These are phyloP conservation scores for Acacia crassicarpa DNA, from an alignment of 306 rosid species.

Conservation along the genomic window DNA sequence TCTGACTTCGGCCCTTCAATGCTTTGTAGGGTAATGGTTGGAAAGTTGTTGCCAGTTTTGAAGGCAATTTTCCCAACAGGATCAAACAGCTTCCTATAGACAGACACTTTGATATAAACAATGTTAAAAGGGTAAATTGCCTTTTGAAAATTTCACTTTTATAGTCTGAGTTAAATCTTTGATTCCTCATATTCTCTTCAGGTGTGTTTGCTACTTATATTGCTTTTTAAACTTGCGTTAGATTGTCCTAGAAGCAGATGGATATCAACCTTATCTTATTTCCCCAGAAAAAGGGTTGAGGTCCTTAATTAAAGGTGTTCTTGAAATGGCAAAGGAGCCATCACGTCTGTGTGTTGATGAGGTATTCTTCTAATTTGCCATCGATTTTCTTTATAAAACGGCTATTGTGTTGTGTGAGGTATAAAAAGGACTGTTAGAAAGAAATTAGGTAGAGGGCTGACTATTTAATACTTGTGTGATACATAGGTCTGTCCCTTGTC, in stretches of 20 bases:
- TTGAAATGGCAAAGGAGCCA: constrained; percentile 97
- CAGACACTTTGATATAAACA: constrained; percentile 91
- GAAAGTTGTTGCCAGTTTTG: constrained; percentile 98
- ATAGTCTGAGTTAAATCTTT: neutral
- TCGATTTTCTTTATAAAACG: neutral
- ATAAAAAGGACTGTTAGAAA: constrained; percentile 17
- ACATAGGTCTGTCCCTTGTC: constrained; percentile 1
- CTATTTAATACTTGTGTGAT: neutral
- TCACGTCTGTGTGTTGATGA: constrained; percentile 95
- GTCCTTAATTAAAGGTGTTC: constrained; percentile 93
- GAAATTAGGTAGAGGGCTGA: constrained; percentile 2
- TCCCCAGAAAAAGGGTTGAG: constrained; percentile 97
- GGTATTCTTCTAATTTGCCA: constrained; percentile 52
- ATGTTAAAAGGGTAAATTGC: constrained; percentile 84
- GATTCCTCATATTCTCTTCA: constrained; percentile 22
- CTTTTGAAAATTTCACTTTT: constrained; percentile 3
- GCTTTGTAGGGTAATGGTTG: constrained; percentile 86
- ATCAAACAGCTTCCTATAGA: constrained; percentile 95
- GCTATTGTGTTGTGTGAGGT: constrained; percentile 15
- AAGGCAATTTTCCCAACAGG: constrained; percentile 94
- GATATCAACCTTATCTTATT: constrained; percentile 98
- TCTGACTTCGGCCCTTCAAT: constrained; percentile 24
- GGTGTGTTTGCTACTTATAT: constrained; percentile 21
- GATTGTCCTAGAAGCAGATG: constrained; percentile 99
- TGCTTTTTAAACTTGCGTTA: constrained; percentile 34